Percentiles rank a stretch among this genome's conserved stretches.
phyloP scores from a whole-genome alignment of 163 green algal genomes.

The Scenedesmus sp. region DNA sequence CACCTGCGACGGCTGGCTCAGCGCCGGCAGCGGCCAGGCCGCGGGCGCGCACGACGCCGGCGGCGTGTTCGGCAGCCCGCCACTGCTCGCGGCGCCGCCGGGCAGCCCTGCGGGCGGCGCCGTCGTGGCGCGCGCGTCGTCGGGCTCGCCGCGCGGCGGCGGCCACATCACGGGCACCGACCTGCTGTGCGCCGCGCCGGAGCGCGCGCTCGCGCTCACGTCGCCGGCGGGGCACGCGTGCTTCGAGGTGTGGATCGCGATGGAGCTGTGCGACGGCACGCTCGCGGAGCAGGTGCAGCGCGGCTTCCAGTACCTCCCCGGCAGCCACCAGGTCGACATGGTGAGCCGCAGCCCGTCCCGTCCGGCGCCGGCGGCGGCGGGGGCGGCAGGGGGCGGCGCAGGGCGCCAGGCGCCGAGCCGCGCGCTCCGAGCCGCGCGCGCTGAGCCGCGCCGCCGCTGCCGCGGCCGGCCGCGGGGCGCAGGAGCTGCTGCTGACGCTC shows the following conservation, averaged over 20 bases:
- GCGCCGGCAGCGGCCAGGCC: neutral
- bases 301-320: conserved; percentile 23
- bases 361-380: neutral
- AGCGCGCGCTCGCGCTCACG: neutral
- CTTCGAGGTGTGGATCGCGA: conserved; percentile 44
- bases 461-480: neutral
- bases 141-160: neutral
- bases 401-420: too few species aligned
- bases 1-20: neutral
- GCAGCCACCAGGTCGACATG: conserved; percentile 25
- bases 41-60: neutral
- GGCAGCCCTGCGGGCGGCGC: neutral
- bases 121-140: conserved; percentile 6
- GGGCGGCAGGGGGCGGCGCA: neutral
- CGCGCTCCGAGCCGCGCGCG: too few species aligned
- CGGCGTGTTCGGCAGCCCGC: neutral
- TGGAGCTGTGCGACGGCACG: conserved; percentile 45
- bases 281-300: conserved; percentile 25
- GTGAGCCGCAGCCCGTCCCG: conserved; percentile 4
- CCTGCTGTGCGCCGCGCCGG: too few species aligned
- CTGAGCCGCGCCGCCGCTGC: too few species aligned
- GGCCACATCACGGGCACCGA: neutral
- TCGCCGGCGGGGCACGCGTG: conserved; percentile 14
- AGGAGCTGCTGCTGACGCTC: conserved; percentile 38
- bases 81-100: neutral